These are phyloP conservation scores for Mercurialis annua DNA, from an alignment of 345 rosid species.

Conservation along the genomic window DNA sequence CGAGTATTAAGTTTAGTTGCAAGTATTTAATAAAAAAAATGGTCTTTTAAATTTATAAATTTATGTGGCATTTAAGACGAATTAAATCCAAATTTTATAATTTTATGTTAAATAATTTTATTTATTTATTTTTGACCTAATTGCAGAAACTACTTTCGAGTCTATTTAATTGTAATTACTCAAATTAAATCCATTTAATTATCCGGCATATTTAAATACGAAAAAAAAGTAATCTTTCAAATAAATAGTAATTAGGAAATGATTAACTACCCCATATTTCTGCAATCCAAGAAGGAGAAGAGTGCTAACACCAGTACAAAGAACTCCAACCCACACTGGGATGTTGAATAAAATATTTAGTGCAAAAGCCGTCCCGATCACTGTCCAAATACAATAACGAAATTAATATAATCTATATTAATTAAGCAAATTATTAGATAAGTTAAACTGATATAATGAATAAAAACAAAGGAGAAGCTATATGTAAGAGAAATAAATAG, in stretches of 20 bases:
- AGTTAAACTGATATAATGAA: too few species aligned
- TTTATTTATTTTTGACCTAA: not conserved
- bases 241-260: not conserved
- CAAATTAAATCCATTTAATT: too few species aligned
- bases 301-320: slow-evolving; percentile 53
- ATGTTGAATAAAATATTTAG: slow-evolving; percentile 47
- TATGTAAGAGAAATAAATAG: not conserved
- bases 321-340: slow-evolving; percentile 58
- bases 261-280: slow-evolving; percentile 47
- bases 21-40: too few species aligned
- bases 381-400: slow-evolving; percentile 24
- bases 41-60: too few species aligned
- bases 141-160: too few species aligned
- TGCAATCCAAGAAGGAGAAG: slow-evolving; percentile 60
- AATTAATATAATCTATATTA: not conserved
- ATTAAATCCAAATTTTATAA: too few species aligned
- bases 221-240: not conserved
- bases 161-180: too few species aligned
- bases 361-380: slow-evolving; percentile 65
- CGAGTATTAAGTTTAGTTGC: too few species aligned
- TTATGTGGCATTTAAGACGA: too few species aligned
- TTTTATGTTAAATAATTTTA: not conserved
- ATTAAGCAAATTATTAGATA: too few species aligned
- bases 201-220: too few species aligned
- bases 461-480: not conserved